Base-by-base conservation (phyloP, 768 basidiomycete species). In the Lentinula guzmanii region DNA sequence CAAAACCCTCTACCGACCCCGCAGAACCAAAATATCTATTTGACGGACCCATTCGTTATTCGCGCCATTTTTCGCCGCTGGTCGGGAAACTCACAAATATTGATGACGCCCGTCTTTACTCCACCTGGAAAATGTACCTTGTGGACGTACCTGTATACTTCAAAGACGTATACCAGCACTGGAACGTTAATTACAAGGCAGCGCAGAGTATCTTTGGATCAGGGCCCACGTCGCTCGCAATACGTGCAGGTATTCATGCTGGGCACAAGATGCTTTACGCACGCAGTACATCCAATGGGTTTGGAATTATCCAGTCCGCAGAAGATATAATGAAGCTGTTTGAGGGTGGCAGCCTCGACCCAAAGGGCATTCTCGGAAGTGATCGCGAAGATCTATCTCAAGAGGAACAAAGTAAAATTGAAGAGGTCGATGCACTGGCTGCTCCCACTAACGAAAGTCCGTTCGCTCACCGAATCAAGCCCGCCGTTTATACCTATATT, bases 401-500 rank as follows among this genome's bases (percentile, higher is more conserved):
- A 28, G 35, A 24, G 33, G 48, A 42, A 13, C 24, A n/a, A 21
- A 50, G 39, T 24, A 21, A 35, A 24, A 2, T 28, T 8, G 42
- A 31, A 9, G 33, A 53, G 60, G 55, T 42, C 18, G 34, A 39
- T 24, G 37, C 33, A 5, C 15, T 13, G n/a, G 41, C 21, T 13
- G 54, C 60, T 33, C 33, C 39, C n/a, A 35, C 59, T 7, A 7
- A 52, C 42, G 59, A 51, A 15, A 50, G 59, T 13, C 63, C 65
- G 18, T 69, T 68, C 48, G 67, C 68, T 15, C 67, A 75, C 24
- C 83, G 87, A 64, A 80, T 91, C 72, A 91, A 91, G 69, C 90
- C 90, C 48, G 87, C 87, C 0, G 84, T 93, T 24, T 94, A 93
- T 75, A 93, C 93, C 42, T 95, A 93, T 74, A 80, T 93, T 70